Percentiles rank a stretch among this genome's conserved stretches.
Conservation (phyloP, 2,329 filamentous ascomycete genomes). For the Penicillium frequentans region DNA sequence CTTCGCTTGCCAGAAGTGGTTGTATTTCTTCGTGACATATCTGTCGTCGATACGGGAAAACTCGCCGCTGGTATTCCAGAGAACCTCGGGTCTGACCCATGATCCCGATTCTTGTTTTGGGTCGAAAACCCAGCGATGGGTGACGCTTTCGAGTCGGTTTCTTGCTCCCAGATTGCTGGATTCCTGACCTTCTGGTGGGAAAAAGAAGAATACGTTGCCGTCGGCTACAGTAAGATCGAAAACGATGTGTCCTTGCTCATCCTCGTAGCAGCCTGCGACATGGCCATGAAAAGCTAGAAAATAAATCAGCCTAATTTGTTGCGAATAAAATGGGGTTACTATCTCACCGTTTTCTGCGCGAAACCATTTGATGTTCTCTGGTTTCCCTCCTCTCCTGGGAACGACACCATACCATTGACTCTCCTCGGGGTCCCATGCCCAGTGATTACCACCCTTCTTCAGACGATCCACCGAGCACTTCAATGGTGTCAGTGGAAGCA, state of each 20-base stretch:
- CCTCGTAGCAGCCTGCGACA: neutral
- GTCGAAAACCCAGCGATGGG: slow-evolving; percentile 33
- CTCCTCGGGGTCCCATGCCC: neutral
- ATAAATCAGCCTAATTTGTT: neutral
- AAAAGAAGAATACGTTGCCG: neutral
- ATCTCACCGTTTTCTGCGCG: neutral
- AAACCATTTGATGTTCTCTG: neutral
- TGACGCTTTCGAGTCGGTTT: slow-evolving; percentile 20
- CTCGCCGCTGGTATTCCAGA: slow-evolving; percentile 16
- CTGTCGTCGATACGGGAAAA: slow-evolving; percentile 32
- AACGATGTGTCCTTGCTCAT: neutral
- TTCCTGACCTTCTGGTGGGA: neutral
- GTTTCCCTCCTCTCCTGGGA: neutral
- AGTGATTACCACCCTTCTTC: neutral
- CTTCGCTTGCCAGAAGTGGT: slow-evolving; percentile 49
- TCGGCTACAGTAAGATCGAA: neutral
- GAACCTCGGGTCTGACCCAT: slow-evolving; percentile 38
- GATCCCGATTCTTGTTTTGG: slow-evolving; percentile 31
- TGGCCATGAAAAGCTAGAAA: neutral
- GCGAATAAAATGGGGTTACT: fast-evolving
- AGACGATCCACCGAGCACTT: neutral
- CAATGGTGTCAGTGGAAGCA: neutral
- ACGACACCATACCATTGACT: neutral
- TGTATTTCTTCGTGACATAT: slow-evolving; percentile 44
- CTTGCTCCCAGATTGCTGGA: slow-evolving; percentile 17